Percentiles rank a stretch among this genome's conserved stretches.
phyloP scores from a whole-genome alignment of 345 rosid species.

The Moricandia arvensis region DNA sequence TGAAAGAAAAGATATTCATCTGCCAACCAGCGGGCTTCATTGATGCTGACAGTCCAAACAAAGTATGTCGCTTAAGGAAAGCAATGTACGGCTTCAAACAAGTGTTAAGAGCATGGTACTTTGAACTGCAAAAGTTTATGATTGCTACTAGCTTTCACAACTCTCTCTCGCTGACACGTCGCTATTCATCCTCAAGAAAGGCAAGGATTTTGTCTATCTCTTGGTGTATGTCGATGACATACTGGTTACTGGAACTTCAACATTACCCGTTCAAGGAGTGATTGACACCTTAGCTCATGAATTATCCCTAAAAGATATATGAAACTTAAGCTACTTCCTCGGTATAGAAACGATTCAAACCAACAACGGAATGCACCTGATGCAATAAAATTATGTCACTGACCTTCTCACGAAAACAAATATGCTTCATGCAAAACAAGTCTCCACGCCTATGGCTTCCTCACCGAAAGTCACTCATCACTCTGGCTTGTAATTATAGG shows the following conservation, averaged over 20 bases:
- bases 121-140: neutral
- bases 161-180: neutral
- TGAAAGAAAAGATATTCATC: neutral
- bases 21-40: neutral
- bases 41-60: neutral
- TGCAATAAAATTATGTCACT: too few relatives aligned
- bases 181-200: neutral
- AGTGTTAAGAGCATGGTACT: neutral
- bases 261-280: neutral
- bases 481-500: too few relatives aligned
- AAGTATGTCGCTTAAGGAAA: neutral
- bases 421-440: too few relatives aligned
- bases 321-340: neutral
- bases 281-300: neutral
- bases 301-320: neutral
- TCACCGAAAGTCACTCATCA: too few relatives aligned
- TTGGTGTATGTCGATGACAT: neutral
- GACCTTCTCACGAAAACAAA: too few relatives aligned
- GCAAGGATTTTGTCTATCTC: neutral
- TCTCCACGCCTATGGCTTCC: too few relatives aligned
- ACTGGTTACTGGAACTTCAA: neutral
- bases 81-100: neutral
- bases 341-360: neutral
- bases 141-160: neutral
- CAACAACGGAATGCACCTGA: neutral